Percentiles rank a stretch among this genome's conserved stretches.
phyloP scores from a whole-genome alignment of 2,329 filamentous ascomycete genomes.

The Paracoccidioides brasiliensis region DNA sequence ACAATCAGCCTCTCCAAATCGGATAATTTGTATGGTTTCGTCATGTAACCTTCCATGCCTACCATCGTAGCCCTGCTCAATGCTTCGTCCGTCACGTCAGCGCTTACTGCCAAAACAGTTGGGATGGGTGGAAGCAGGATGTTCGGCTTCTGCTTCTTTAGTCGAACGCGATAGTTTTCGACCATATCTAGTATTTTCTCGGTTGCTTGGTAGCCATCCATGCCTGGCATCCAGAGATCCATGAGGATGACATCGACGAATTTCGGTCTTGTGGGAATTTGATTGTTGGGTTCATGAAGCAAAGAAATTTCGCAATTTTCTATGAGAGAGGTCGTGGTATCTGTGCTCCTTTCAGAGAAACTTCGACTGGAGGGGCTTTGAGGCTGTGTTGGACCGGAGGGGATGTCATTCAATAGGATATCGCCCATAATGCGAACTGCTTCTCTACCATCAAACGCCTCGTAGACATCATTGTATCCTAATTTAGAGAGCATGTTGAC shows the following conservation, averaged over 20 bases:
- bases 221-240: slow-evolving; percentile 65
- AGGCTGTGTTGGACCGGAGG: not conserved
- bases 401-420: slow-evolving; percentile 18
- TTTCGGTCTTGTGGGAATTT: slow-evolving; percentile 19
- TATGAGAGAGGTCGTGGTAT: slow-evolving; percentile 9
- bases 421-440: slow-evolving; percentile 49
- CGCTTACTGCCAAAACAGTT: slow-evolving; percentile 50
- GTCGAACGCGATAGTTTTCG: slow-evolving; percentile 22
- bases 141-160: slow-evolving; percentile 4
- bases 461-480: slow-evolving; percentile 49
- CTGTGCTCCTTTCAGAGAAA: slow-evolving; percentile 5
- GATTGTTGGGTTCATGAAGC: not conserved
- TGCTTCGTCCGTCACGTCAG: slow-evolving; percentile 53
- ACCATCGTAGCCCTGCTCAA: slow-evolving; percentile 46
- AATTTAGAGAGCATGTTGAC: slow-evolving; percentile 54
- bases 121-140: slow-evolving; percentile 28
- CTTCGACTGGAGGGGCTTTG: not conserved
- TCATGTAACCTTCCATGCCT: slow-evolving; percentile 56
- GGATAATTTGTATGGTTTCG: slow-evolving; percentile 51
- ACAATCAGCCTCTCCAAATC: slow-evolving; percentile 50
- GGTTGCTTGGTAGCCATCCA: slow-evolving; percentile 60
- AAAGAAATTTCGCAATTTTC: not conserved
- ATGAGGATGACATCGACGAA: slow-evolving; percentile 54
- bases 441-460: slow-evolving; percentile 56
- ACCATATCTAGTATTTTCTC: slow-evolving; percentile 46